Percentiles rank a stretch among this genome's conserved stretches.
Evolutionary conservation across 139 green algal genomes (phyloP).

Genomic region (Pseudopediastrum boryanum): DNA sequence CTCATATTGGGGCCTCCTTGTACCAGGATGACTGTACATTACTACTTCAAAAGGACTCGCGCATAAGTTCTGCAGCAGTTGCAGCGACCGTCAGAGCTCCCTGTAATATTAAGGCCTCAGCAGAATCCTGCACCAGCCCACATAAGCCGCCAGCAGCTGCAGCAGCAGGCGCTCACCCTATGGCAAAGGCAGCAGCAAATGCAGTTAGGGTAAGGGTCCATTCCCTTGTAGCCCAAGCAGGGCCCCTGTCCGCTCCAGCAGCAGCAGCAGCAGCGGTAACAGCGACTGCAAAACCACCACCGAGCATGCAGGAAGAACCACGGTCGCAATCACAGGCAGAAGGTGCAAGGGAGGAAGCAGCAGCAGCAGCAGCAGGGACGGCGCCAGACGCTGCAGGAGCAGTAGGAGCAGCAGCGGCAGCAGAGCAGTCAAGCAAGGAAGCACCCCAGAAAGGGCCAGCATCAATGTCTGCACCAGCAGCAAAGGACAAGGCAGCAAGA

Average conservation of each 20-base stretch:
- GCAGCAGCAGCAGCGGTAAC: background rate
- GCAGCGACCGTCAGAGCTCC: too few relatives aligned
- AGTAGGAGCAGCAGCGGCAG: background rate
- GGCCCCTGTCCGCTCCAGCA: background rate
- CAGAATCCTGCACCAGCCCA: too few relatives aligned
- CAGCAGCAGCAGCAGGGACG: background rate
- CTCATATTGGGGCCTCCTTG: too few relatives aligned
- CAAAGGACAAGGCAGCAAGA: too few relatives aligned
- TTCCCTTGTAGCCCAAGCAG: background rate
- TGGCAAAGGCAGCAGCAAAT: background rate
- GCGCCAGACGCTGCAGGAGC: background rate
- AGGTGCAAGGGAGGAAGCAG: background rate
- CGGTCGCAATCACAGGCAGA: background rate
- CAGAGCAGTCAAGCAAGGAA: background rate
- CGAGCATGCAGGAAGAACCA: background rate
- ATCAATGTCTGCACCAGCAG: too few relatives aligned
- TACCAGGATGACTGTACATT: too few relatives aligned
- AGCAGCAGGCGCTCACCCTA: background rate
- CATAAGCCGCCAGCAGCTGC: constrained; percentile 6
- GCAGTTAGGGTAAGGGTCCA: background rate
- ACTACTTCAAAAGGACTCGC: too few relatives aligned
- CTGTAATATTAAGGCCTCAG: too few relatives aligned
- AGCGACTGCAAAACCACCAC: background rate
- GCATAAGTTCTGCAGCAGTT: too few relatives aligned
- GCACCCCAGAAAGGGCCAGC: too few relatives aligned